Evolutionary conservation across 2,329 filamentous ascomycete genomes (phyloP).

Genomic region (Ceratocystis cacaofunesta): DNA sequence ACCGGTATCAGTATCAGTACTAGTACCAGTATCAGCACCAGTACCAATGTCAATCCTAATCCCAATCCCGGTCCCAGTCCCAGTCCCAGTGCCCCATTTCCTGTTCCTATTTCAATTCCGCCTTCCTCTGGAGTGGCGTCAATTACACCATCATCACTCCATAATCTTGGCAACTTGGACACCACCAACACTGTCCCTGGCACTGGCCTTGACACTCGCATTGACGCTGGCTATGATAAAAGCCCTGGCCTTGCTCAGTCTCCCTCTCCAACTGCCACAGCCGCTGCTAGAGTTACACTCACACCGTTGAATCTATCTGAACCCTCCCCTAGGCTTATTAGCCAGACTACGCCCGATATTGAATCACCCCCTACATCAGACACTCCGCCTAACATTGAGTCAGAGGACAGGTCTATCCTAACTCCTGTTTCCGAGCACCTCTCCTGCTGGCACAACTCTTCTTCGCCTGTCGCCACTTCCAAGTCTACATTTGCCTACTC

Average conservation of each 20-base stretch:
- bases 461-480: background rate
- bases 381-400: background rate
- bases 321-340: background rate
- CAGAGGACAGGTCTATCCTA: background rate
- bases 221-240: background rate
- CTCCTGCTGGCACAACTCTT: background rate
- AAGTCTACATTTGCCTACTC: background rate
- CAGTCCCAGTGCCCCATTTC: too few species aligned
- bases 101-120: background rate
- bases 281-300: background rate
- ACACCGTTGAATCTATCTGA: background rate
- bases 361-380: background rate
- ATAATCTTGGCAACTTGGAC: background rate
- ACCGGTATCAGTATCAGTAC: too few species aligned
- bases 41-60: too few species aligned
- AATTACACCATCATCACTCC: background rate
- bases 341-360: background rate
- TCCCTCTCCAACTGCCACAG: background rate
- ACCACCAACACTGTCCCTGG: too few species aligned
- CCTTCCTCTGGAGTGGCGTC: background rate
- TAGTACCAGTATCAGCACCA: too few species aligned
- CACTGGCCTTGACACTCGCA: too few species aligned
- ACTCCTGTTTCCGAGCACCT: background rate
- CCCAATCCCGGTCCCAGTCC: too few species aligned
- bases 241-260: background rate